phyloP scores from a whole-genome alignment of 2,329 filamentous ascomycete genomes.

The Trichoderma gracile region DNA sequence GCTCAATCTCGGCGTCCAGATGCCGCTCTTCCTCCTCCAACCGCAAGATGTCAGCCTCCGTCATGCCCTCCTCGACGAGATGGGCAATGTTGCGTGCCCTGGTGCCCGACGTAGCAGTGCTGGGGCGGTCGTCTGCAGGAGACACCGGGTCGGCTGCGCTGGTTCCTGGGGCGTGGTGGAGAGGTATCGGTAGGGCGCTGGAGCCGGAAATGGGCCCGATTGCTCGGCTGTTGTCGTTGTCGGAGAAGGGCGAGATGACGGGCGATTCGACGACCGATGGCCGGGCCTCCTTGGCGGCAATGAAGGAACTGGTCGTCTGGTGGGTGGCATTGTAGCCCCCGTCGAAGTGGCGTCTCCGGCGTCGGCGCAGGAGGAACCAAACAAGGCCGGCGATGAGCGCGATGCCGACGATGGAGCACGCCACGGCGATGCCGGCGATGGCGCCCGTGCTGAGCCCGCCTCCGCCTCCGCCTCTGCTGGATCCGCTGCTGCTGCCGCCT shows the following conservation, averaged over 20 bases:
- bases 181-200: neutral
- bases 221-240: slow-evolving; percentile 38
- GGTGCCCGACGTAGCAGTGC: slow-evolving; percentile 36
- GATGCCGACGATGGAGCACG: slow-evolving; percentile 42
- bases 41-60: slow-evolving; percentile 54
- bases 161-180: neutral
- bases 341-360: slow-evolving; percentile 34
- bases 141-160: neutral
- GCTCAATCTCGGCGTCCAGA: slow-evolving; percentile 58
- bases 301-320: slow-evolving; percentile 41
- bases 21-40: slow-evolving; percentile 60
- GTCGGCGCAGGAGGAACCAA: slow-evolving; percentile 49
- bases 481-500: neutral
- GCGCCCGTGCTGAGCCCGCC: slow-evolving; percentile 45
- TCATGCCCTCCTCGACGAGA: slow-evolving; percentile 63
- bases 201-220: neutral
- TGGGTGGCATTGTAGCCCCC: slow-evolving; percentile 23
- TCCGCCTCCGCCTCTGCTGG: slow-evolving; percentile 19
- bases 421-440: slow-evolving; percentile 51
- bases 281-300: slow-evolving; percentile 50
- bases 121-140: neutral
- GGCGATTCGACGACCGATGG: slow-evolving; percentile 42
- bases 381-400: slow-evolving; percentile 42
- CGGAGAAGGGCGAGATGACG: slow-evolving; percentile 45
- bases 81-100: slow-evolving; percentile 48